These are phyloP conservation scores for Puccinia sorghi DNA, from an alignment of 1,284 basidiomycete genomes.

Conservation along the genomic window DNA sequence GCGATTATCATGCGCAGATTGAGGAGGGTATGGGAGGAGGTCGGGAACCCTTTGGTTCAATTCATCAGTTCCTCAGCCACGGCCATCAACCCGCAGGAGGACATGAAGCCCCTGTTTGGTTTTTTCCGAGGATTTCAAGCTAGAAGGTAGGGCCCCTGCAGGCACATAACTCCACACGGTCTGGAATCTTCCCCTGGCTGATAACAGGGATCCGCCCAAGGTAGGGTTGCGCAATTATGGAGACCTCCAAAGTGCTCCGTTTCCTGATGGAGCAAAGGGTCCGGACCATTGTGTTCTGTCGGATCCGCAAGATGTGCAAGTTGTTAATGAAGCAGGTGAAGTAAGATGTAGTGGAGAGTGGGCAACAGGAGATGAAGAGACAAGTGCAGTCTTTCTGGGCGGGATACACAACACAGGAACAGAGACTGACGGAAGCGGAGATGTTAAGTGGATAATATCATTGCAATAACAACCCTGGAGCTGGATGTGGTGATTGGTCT, in stretches of 20 bases:
- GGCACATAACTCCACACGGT: conserved; percentile 71
- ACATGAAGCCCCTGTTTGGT: conserved; percentile 76
- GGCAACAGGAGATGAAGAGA: conserved; percentile 72
- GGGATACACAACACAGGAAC: conserved; percentile 71
- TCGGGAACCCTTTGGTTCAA: conserved; percentile 69
- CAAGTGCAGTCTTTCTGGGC: conserved; percentile 82
- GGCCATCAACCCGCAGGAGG: conserved; percentile 70
- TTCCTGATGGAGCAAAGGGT: conserved; percentile 79
- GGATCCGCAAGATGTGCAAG: conserved; percentile 70
- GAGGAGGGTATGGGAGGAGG: conserved; percentile 74
- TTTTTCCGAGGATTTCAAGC: conserved; percentile 67
- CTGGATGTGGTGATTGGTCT: conserved; percentile 88
- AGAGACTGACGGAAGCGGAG: conserved; percentile 78
- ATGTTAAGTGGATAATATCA: conserved; percentile 79
- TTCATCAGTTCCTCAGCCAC: conserved; percentile 90
- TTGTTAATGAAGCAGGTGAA: conserved; percentile 77
- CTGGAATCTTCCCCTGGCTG: conserved; percentile 73
- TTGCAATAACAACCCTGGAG: conserved; percentile 87
- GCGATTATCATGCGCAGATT: conserved; percentile 74
- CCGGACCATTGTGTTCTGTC: conserved; percentile 82
- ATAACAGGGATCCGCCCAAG: conserved; percentile 66
- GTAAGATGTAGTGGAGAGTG: conserved; percentile 71
- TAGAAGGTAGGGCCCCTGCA: conserved; percentile 78
- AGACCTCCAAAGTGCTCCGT: conserved; percentile 74
- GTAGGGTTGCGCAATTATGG: conserved; percentile 67